Evolutionary conservation across 176 grass and related monocot genomes (phyloP).

Genomic region (Aegilops longissima): DNA sequence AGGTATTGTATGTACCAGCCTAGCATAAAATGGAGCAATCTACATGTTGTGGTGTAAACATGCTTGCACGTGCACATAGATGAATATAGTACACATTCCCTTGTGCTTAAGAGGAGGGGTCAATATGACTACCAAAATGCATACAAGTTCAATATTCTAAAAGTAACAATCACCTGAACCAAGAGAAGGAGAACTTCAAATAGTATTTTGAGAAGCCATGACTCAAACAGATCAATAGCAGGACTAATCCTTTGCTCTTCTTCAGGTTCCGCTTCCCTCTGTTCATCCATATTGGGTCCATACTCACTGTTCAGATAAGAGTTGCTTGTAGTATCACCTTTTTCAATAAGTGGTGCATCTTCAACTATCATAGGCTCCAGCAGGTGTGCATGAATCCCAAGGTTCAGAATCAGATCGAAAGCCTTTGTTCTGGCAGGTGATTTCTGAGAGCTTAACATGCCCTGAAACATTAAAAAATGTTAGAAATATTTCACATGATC

Average conservation of each 20-base stretch:
- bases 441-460: slow-evolving; percentile 85
- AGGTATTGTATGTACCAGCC: neutral
- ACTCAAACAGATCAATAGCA: slow-evolving; percentile 91
- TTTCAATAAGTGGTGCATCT: slow-evolving; percentile 62
- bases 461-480: slow-evolving; percentile 56
- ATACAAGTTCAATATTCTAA: slow-evolving; percentile 6
- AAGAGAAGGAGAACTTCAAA: slow-evolving; percentile 92
- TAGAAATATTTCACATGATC: slow-evolving; percentile 9
- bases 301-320: slow-evolving; percentile 69
- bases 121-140: slow-evolving; percentile 29
- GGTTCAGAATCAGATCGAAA: slow-evolving; percentile 96
- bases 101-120: neutral
- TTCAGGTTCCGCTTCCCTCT: slow-evolving; percentile 36
- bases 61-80: neutral
- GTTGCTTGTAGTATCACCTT: slow-evolving; percentile 51
- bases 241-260: slow-evolving; percentile 52
- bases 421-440: slow-evolving; percentile 79
- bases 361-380: slow-evolving; percentile 89
- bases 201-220: slow-evolving; percentile 88
- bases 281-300: slow-evolving; percentile 45
- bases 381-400: slow-evolving; percentile 92
- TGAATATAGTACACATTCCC: neutral
- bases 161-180: slow-evolving; percentile 67
- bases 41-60: neutral
- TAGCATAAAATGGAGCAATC: neutral